These are phyloP conservation scores for Quercus phellos DNA, from an alignment of 331 rosid genomes.

Conservation along the genomic window DNA sequence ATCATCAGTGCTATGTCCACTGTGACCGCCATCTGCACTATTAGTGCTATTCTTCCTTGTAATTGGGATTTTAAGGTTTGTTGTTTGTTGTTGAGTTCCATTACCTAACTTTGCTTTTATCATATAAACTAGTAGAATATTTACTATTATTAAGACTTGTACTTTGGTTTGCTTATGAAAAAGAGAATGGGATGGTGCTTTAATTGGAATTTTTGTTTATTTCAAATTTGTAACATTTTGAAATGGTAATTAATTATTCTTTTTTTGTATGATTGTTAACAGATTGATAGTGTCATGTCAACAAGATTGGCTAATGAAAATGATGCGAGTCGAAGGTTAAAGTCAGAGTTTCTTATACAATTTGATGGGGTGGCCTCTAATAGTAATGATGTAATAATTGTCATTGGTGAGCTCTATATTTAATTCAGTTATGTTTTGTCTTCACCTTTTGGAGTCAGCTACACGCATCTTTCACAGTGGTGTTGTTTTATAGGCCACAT, in stretches of 20 bases:
- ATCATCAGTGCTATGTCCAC: neutral
- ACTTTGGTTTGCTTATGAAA: neutral
- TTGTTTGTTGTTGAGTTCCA: neutral
- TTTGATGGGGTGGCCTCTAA: conserved; percentile 96
- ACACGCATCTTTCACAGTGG: neutral
- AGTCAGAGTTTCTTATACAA: conserved; percentile 93
- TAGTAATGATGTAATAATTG: conserved; percentile 81
- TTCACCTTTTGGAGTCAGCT: conserved; percentile 1
- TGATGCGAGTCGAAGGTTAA: conserved; percentile 94
- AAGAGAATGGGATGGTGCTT: neutral
- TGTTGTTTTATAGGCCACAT: conserved; percentile 2
- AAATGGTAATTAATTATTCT: neutral
- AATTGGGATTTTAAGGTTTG: neutral
- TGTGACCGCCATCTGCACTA: neutral
- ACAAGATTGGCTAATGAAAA: conserved; percentile 74
- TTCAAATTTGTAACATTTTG: neutral
- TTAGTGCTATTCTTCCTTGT: neutral
- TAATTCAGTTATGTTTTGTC: neutral
- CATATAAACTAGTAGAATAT: too few species aligned
- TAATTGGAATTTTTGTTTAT: neutral
- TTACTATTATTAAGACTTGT: too few species aligned
- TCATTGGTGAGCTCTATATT: conserved; percentile 60
- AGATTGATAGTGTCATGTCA: conserved; percentile 98
- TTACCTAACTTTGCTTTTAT: too few species aligned
- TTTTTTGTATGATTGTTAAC: conserved; percentile 21